phyloP scores from a whole-genome alignment of 2,329 filamentous ascomycete genomes.

The Phialocephala subalpina region DNA sequence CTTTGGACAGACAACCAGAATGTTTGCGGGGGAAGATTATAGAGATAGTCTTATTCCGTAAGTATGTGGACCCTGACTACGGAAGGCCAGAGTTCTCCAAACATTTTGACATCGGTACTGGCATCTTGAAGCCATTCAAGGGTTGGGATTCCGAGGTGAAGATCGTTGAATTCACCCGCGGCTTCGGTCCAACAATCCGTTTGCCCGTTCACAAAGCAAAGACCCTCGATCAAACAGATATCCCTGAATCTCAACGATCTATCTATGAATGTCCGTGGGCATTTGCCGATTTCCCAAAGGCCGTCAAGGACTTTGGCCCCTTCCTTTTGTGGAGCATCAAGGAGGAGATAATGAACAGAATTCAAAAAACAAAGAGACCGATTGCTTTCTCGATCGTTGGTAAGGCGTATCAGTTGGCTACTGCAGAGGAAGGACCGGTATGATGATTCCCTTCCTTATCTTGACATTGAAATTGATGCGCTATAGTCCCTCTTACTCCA shows the following conservation, averaged over 20 bases:
- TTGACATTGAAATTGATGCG: slow-evolving; percentile 3
- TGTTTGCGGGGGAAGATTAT: slow-evolving; percentile 6
- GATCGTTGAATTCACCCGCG: not conserved
- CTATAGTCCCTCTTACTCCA: slow-evolving; percentile 3
- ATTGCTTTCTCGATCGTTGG: no score
- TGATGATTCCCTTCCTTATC: not conserved
- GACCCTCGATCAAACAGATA: slow-evolving; percentile 11
- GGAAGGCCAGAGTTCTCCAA: slow-evolving; percentile 5
- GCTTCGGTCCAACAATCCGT: slow-evolving; percentile 10
- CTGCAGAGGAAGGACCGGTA: no score
- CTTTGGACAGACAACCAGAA: slow-evolving; percentile 6
- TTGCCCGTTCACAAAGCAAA: slow-evolving; percentile 8
- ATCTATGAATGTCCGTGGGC: slow-evolving; percentile 11
- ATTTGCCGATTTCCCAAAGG: slow-evolving; percentile 11
- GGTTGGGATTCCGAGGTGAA: slow-evolving; percentile 10
- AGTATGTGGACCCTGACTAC: slow-evolving; percentile 7
- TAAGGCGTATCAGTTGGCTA: no score
- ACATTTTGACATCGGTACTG: no score
- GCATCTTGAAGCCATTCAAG: not conserved
- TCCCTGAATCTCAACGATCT: not conserved
- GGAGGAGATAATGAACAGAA: no score
- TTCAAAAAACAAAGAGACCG: no score
- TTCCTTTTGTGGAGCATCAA: no score
- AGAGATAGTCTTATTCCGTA: slow-evolving; percentile 8
- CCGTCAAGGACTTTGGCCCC: not conserved